Percentiles rank a stretch among this genome's conserved stretches.
These are phyloP conservation scores for Saccharata proteae DNA, from an alignment of 2,329 filamentous ascomycete genomes.

Conservation along the genomic window DNA sequence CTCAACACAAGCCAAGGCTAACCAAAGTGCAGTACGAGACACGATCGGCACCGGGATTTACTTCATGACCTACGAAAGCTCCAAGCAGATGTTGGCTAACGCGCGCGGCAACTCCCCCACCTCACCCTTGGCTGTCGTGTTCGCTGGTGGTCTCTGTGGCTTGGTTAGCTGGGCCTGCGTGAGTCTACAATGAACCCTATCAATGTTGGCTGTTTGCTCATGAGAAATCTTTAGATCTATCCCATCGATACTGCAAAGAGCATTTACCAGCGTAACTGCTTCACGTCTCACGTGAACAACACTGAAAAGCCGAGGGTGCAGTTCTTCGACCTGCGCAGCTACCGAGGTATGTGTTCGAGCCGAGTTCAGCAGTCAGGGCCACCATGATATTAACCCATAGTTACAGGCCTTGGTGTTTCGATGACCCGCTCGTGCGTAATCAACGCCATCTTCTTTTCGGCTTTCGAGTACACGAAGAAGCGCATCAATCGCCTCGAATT, in stretches of 20 bases:
- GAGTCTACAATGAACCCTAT: conserved; percentile 38
- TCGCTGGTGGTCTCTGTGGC: conserved; percentile 69
- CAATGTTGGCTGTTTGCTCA: neutral
- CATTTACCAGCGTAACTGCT: conserved; percentile 71
- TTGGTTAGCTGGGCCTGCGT: conserved; percentile 74
- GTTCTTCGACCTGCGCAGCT: conserved; percentile 68
- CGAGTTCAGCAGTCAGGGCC: too few species aligned
- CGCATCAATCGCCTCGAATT: conserved; percentile 32
- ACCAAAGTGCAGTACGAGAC: conserved; percentile 51
- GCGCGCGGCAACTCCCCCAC: conserved; percentile 62
- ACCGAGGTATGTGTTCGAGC: conserved; percentile 45
- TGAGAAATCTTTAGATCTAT: conserved; percentile 29
- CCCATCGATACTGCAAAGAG: conserved; percentile 72
- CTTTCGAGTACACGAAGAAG: conserved; percentile 70
- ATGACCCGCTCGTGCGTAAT: conserved; percentile 73
- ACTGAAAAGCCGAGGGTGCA: conserved; percentile 53
- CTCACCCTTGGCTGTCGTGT: conserved; percentile 64
- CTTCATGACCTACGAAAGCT: conserved; percentile 81
- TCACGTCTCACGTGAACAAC: conserved; percentile 53
- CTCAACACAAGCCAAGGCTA: conserved; percentile 3
- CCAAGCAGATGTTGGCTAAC: conserved; percentile 69
- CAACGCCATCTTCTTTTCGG: conserved; percentile 83
- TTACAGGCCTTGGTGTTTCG: conserved; percentile 58
- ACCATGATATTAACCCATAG: too few species aligned
- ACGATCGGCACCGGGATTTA: conserved; percentile 76